Percentiles rank a stretch among this genome's conserved stretches.
phyloP scores from a whole-genome alignment of 2,329 filamentous ascomycete genomes.

The Colletotrichum gloeosporioides region DNA sequence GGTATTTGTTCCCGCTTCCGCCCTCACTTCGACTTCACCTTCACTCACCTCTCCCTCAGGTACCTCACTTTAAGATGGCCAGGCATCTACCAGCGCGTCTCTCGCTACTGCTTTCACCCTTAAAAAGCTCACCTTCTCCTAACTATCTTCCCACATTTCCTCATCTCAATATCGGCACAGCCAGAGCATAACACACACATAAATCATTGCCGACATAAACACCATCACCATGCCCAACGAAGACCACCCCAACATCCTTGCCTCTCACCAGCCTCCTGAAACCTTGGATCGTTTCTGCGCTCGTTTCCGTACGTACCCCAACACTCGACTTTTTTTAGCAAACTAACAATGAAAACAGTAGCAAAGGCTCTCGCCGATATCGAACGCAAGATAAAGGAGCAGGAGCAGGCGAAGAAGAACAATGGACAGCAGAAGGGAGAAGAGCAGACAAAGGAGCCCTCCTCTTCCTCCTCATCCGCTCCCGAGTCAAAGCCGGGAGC shows the following conservation, averaged over 20 bases:
- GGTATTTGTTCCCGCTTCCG: background rate
- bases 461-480: accelerated
- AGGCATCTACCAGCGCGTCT: background rate
- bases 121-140: background rate
- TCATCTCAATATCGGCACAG: background rate
- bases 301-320: background rate
- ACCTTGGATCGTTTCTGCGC: too few relatives aligned
- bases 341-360: background rate
- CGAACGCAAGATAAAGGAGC: background rate
- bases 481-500: accelerated
- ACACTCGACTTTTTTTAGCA: accelerated
- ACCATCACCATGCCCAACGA: background rate
- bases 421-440: background rate
- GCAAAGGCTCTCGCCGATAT: background rate
- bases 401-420: background rate
- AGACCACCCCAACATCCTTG: background rate
- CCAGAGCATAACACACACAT: background rate
- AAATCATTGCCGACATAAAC: background rate
- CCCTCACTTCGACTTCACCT: background rate
- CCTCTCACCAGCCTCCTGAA: background rate
- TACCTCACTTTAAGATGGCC: background rate
- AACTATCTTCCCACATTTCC: background rate
- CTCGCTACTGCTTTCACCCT: background rate
- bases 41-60: background rate
- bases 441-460: background rate